Evolutionary conservation across 306 rosid species (phyloP).

Genomic region (Prinsepia uniflora): DNA sequence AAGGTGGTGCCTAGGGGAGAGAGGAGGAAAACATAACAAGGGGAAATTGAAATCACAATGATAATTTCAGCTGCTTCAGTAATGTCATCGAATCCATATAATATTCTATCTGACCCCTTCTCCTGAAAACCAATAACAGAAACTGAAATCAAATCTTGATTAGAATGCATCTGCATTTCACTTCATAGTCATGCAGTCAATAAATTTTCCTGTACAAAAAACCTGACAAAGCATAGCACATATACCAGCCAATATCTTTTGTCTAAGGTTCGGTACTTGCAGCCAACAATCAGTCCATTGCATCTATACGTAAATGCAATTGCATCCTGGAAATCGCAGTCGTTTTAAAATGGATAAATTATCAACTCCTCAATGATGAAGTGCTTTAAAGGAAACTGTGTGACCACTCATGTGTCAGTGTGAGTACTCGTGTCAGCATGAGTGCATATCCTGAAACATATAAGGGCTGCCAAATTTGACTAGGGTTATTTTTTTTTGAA

Average conservation of each 20-base stretch:
- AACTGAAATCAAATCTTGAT: not conserved
- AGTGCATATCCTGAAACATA: not conserved
- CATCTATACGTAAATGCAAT: slow-evolving; percentile 79
- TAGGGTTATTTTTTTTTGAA: not conserved
- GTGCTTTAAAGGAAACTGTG: not conserved
- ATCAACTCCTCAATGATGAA: slow-evolving; percentile 20
- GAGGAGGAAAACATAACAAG: slow-evolving; percentile 11
- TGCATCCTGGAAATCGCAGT: slow-evolving; percentile 40
- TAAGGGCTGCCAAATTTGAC: not conserved
- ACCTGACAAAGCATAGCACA: slow-evolving; percentile 9
- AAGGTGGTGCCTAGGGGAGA: not conserved
- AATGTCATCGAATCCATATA: slow-evolving; percentile 85
- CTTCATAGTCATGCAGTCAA: not conserved
- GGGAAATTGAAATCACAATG: slow-evolving; percentile 46
- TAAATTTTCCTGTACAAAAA: slow-evolving; percentile 13
- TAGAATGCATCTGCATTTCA: slow-evolving; percentile 6
- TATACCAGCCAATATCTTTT: slow-evolving; percentile 91
- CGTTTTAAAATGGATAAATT: slow-evolving; percentile 13
- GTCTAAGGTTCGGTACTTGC: slow-evolving; percentile 68
- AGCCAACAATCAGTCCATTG: slow-evolving; percentile 70
- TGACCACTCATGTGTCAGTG: not conserved
- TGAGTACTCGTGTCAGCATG: not conserved
- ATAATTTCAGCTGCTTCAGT: slow-evolving; percentile 57
- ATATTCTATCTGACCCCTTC: slow-evolving; percentile 61
- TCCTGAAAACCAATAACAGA: slow-evolving; percentile 47